Conservation (phyloP, 495 filamentous ascomycete genomes). For the Penicillium dipodomyicola region DNA sequence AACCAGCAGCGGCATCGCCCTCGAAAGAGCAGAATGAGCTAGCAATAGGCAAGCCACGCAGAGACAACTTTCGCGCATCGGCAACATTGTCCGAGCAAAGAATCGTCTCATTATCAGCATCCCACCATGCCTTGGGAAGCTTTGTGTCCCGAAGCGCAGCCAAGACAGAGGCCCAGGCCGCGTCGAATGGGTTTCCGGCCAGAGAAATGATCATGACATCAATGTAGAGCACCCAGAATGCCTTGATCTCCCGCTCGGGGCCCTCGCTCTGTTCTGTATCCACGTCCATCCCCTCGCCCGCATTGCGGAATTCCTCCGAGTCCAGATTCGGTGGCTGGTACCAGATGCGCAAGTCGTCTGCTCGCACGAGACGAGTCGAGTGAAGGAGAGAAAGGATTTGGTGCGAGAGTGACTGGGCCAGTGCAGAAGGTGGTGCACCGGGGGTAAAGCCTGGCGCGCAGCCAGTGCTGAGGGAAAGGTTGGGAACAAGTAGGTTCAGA, state of each 20-base stretch:
- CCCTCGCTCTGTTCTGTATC: constrained; percentile 25
- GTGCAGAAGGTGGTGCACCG: constrained; percentile 70
- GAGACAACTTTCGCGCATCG: constrained; percentile 49
- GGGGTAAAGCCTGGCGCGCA: constrained; percentile 83
- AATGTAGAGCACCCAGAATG: constrained; percentile 92
- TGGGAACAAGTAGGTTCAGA: constrained; percentile 80
- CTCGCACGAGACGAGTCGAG: constrained; percentile 58
- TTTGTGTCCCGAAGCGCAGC: constrained; percentile 77
- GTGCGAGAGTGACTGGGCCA: constrained; percentile 80
- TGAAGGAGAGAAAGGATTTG: constrained; percentile 73
- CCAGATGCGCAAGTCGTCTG: constrained; percentile 66
- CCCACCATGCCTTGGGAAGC: constrained; percentile 82
- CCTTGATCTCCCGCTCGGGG: constrained; percentile 58
- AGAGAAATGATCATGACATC: constrained; percentile 86
- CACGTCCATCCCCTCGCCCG: constrained; percentile 47
- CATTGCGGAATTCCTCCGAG: constrained; percentile 37
- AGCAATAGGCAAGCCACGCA: constrained; percentile 64
- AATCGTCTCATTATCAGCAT: constrained; percentile 73
- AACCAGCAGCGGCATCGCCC: constrained; percentile 52
- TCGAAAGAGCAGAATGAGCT: constrained; percentile 73
- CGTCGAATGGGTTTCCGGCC: constrained; percentile 88
- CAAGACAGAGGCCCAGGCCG: constrained; percentile 78
- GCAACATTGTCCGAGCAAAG: constrained; percentile 63
- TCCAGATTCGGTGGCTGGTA: constrained; percentile 51
- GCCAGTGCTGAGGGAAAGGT: constrained; percentile 85